phyloP scores from a whole-genome alignment of 202 grass and related monocot species.

The Miscanthus sacchariflorus region DNA sequence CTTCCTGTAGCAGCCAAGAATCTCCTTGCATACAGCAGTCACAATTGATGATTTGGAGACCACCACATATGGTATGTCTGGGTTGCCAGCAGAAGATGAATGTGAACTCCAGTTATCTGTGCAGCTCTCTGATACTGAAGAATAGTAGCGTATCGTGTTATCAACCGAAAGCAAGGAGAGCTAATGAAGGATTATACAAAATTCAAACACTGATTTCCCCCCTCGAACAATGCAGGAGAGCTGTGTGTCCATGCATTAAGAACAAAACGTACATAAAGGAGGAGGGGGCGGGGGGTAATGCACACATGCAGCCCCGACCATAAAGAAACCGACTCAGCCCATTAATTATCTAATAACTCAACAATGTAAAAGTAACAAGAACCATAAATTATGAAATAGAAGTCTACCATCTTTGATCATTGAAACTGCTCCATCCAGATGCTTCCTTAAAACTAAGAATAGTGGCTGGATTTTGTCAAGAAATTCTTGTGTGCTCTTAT shows the following conservation, averaged over 20 bases:
- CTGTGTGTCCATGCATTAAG: too few relatives aligned
- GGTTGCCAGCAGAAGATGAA: conserved; percentile 79
- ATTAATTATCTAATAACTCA: background rate
- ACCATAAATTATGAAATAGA: conserved; percentile 39
- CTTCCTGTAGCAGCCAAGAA: conserved; percentile 92
- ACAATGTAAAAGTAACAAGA: conserved; percentile 18
- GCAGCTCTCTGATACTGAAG: conserved; percentile 61
- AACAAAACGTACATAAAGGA: too few relatives aligned
- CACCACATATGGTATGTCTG: conserved; percentile 68
- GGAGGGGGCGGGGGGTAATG: background rate
- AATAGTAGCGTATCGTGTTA: conserved; percentile 13
- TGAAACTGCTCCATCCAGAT: conserved; percentile 76
- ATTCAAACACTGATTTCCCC: background rate
- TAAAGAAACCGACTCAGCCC: background rate
- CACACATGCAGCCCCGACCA: background rate
- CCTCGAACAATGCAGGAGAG: background rate
- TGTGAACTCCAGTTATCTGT: conserved; percentile 72
- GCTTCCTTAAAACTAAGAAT: conserved; percentile 72
- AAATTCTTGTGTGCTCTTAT: conserved; percentile 60
- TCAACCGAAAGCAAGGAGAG: conserved; percentile 24
- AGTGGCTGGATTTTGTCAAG: conserved; percentile 71
- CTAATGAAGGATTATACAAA: conserved; percentile 19
- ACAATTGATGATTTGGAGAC: conserved; percentile 68
- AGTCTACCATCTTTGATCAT: conserved; percentile 71
- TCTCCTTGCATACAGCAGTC: conserved; percentile 76